These are phyloP conservation scores for Trypanosoma mega DNA, from an alignment of 208 protist species.

Conservation along the genomic window DNA sequence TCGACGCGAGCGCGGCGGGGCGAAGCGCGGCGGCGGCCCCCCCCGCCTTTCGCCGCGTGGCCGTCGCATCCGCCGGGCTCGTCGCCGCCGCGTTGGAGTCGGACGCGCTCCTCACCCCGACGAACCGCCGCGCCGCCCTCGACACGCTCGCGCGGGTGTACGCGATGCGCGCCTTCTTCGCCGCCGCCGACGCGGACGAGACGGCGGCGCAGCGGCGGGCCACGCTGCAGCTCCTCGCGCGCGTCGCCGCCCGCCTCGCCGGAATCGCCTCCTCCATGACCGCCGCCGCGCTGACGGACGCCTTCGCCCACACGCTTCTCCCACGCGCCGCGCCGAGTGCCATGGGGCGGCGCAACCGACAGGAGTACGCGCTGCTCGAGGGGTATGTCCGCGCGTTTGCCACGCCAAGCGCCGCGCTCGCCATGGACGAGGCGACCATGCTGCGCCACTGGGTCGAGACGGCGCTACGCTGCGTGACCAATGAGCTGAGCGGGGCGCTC, in stretches of 20 bases:
- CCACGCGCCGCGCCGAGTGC: conserved; percentile 9
- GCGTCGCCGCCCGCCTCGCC: conserved; percentile 10
- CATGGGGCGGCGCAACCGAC: conserved; percentile 28
- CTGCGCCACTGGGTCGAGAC: conserved; percentile 69
- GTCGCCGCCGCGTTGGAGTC: not conserved
- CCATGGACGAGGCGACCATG: conserved; percentile 52
- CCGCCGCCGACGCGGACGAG: not conserved
- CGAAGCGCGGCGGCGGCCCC: no score
- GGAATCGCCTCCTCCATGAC: conserved; percentile 21
- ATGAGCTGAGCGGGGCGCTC: conserved; percentile 42
- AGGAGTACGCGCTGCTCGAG: conserved; percentile 64
- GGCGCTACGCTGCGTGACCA: conserved; percentile 43
- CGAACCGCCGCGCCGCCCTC: not conserved
- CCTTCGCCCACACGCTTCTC: conserved; percentile 22
- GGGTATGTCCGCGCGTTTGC: conserved; percentile 65
- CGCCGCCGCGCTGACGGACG: conserved; percentile 5
- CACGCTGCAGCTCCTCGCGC: no score
- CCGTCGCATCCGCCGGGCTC: not conserved
- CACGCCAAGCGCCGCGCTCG: conserved; percentile 49
- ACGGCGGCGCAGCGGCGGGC: not conserved
- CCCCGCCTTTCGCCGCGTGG: no score
- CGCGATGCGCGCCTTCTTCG: not conserved
- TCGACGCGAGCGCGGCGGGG: not conserved
- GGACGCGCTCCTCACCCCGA: conserved; percentile 21
- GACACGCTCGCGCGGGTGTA: not conserved